phyloP scores from a whole-genome alignment of 2,329 filamentous ascomycete genomes.

The Epichloe scottii region DNA sequence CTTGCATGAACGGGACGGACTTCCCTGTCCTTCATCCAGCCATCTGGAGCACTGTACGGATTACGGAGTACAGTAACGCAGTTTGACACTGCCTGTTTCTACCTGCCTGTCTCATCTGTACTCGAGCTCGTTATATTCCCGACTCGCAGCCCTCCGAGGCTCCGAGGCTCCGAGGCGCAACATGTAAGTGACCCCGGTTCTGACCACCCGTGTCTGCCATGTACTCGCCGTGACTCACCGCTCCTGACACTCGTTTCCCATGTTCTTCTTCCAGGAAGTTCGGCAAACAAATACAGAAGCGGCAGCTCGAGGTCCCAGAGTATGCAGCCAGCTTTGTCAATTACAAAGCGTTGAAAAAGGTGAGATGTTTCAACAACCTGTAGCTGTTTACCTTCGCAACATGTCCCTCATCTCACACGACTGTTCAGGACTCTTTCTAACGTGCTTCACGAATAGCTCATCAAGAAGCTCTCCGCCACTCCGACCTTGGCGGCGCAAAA shows the following conservation, averaged over 20 bases:
- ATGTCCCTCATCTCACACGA: background rate
- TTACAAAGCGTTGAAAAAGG: constrained; percentile 99
- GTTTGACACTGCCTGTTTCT: constrained; percentile 2
- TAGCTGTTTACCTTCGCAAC: background rate
- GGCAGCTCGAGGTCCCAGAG: constrained; percentile 96
- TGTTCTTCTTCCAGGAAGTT: constrained; percentile 65
- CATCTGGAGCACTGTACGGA: background rate
- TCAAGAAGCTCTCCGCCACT: constrained; percentile 93
- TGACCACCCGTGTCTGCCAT: background rate
- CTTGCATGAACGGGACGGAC: constrained; percentile 10
- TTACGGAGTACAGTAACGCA: background rate
- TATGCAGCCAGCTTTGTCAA: constrained; percentile 99
- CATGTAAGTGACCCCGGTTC: constrained; percentile 20
- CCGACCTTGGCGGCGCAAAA: constrained; percentile 70
- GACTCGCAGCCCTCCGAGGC: constrained; percentile 6
- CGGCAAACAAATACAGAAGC: constrained; percentile 98
- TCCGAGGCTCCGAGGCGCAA: constrained; percentile 13
- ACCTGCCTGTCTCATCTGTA: background rate
- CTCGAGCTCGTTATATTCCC: background rate
- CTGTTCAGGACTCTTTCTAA: background rate
- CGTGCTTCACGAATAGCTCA: constrained; percentile 51
- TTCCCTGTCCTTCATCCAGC: constrained; percentile 2
- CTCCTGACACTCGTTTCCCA: constrained; percentile 5
- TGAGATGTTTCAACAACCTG: constrained; percentile 22
- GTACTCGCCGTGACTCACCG: background rate